These are phyloP conservation scores for Mycosarcoma maydis DNA, from an alignment of 1,284 basidiomycete species.

Conservation along the genomic window DNA sequence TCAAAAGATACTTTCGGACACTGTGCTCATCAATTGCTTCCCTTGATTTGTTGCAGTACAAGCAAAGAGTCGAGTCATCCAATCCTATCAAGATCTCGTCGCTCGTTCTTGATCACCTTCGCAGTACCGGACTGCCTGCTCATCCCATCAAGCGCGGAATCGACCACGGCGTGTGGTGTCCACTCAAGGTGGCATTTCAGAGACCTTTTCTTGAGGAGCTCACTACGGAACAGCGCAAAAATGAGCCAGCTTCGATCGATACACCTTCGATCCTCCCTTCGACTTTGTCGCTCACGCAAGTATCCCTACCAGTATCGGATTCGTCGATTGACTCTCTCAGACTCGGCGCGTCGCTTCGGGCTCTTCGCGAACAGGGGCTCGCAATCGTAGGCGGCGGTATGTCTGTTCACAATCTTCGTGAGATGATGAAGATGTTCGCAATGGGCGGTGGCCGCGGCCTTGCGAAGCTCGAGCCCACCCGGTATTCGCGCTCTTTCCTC, in stretches of 20 bases:
- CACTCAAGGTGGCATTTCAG: slow-evolving; percentile 68
- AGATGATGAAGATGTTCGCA: slow-evolving; percentile 24
- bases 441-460: slow-evolving; percentile 10
- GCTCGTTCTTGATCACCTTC: slow-evolving; percentile 59
- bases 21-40: background rate
- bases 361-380: slow-evolving; percentile 60
- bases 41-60: slow-evolving; percentile 53
- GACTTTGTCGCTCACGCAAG: slow-evolving; percentile 68
- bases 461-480: slow-evolving; percentile 1
- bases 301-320: slow-evolving; percentile 68
- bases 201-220: slow-evolving; percentile 28
- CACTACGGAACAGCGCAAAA: slow-evolving; percentile 12
- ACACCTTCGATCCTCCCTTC: slow-evolving; percentile 44
- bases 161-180: slow-evolving; percentile 70
- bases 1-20: background rate
- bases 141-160: slow-evolving; percentile 64
- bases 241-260: slow-evolving; percentile 13
- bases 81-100: slow-evolving; percentile 55
- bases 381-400: slow-evolving; percentile 54
- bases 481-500: slow-evolving; percentile 31
- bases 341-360: slow-evolving; percentile 68
- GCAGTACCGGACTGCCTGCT: slow-evolving; percentile 32
- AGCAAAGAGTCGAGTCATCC: slow-evolving; percentile 63
- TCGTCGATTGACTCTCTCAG: slow-evolving; percentile 60
- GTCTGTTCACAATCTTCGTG: slow-evolving; percentile 59